Evolutionary conservation across 371 early-diverging fungal species (phyloP).

Genomic region (Fennellomyces sp.): DNA sequence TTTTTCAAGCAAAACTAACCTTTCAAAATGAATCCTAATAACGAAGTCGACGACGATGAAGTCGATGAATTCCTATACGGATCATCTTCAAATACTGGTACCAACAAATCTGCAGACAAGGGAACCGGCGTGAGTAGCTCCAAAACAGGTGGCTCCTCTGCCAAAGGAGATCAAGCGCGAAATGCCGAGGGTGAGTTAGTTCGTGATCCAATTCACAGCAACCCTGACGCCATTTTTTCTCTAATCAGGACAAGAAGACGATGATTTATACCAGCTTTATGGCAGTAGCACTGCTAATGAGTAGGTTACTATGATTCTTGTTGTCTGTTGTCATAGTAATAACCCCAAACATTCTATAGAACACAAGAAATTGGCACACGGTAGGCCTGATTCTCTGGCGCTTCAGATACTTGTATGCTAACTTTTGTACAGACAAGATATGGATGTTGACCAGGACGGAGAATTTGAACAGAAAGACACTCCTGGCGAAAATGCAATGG

Average conservation of each 20-base stretch:
- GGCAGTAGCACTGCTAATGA: conserved; percentile 23
- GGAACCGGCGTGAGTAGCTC: background rate
- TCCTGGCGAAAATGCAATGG: conserved; percentile 34
- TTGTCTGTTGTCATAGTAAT: too few relatives aligned
- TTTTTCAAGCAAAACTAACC: too few relatives aligned
- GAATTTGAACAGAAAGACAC: conserved; percentile 28
- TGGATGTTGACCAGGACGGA: conserved; percentile 22
- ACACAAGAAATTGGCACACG: conserved; percentile 18
- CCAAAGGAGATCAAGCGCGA: too few relatives aligned
- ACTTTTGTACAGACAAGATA: background rate
- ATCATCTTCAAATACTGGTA: conserved; percentile 4
- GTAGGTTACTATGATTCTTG: conserved; percentile 11
- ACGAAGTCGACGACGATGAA: conserved; percentile 26
- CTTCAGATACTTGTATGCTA: background rate
- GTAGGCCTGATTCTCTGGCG: background rate
- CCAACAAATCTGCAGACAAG: background rate
- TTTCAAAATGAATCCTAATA: conserved; percentile 11
- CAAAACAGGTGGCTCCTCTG: background rate
- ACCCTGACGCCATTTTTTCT: too few relatives aligned
- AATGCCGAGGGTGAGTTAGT: too few relatives aligned
- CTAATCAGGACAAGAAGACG: conserved; percentile 17
- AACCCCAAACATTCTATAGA: conserved; percentile 2
- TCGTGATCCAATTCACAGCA: too few relatives aligned
- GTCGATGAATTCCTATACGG: conserved; percentile 35
- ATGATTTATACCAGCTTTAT: conserved; percentile 24